Conservation (phyloP, 495 filamentous ascomycete species). For the Bathelium albidoporum region DNA sequence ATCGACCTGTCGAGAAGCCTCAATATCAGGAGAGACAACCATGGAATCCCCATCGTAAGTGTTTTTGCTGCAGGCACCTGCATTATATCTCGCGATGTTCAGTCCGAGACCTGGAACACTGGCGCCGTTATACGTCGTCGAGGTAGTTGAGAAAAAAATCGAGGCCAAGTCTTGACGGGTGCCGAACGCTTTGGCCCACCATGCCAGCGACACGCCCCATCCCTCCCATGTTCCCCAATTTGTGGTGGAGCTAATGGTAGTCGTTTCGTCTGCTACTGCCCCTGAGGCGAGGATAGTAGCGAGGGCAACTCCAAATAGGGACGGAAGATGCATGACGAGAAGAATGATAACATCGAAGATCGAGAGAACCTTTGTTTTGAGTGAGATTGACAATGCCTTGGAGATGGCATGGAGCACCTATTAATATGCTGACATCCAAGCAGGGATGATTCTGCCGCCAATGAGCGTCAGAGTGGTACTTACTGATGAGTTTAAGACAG, state of each 20-base stretch:
- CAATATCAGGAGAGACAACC: constrained; percentile 29
- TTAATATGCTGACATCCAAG: too few relatives aligned
- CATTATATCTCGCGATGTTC: constrained; percentile 34
- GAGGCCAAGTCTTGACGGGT: constrained; percentile 28
- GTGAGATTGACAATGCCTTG: too few relatives aligned
- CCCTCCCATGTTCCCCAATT: constrained; percentile 35
- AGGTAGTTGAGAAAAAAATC: constrained; percentile 28
- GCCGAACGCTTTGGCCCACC: constrained; percentile 34
- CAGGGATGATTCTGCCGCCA: too few relatives aligned
- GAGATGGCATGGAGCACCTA: too few relatives aligned
- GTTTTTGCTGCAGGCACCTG: constrained; percentile 30
- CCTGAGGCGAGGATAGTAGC: background rate
- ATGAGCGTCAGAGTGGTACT: too few relatives aligned
- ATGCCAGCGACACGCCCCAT: constrained; percentile 34
- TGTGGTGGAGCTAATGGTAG: constrained; percentile 19
- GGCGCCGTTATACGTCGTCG: constrained; percentile 16
- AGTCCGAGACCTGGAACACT: constrained; percentile 31
- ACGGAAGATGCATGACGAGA: background rate
- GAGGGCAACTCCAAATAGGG: background rate
- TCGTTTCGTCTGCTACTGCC: constrained; percentile 21
- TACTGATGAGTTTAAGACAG: too few relatives aligned
- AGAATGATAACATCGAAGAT: too few relatives aligned
- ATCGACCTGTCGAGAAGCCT: constrained; percentile 28
- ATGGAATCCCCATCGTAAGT: constrained; percentile 27
- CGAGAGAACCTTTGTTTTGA: too few relatives aligned